Evolutionary conservation across 2,329 filamentous ascomycete species (phyloP), one percentile per base, ranked within the genome.

Genomic region (Talaromyces pinophilus): DNA sequence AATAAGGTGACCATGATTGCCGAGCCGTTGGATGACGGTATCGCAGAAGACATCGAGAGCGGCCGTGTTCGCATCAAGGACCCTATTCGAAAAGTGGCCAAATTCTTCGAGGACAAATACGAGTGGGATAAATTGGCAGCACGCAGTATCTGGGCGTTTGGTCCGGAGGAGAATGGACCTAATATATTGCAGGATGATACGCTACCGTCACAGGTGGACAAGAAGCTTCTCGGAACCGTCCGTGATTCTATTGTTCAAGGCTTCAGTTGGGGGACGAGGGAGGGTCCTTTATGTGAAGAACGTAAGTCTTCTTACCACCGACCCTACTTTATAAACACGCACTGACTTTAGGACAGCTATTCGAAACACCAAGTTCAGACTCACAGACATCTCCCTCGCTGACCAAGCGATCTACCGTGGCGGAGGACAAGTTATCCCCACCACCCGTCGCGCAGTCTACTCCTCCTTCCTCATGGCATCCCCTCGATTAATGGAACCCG

Each of bases 1-100:
- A 99, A 99, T 83, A 97, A 96, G 79, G 91, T 99, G 73, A 98
- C 95, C 42, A 97, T 99, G 92, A 91, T 98, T 66, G 95, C 95
- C 3, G 95, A 99, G 78, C 94, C 95, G 40, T 83, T 99, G 15
- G 95, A 99, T 71, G 91, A 96, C 72, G 95, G 95, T 17, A 96
- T 99, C 69, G 92, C 94, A 5, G 89, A 92, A 73, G 95, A 99
- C 73, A 98, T 99, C 69, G 95, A 99, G 81, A 88, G 87, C 59
- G 93, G 94, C 30, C 90, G 87, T 64, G 93, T 99, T 72, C 93
- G 87, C 74, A 97, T 99, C 81, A 92, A 91, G 69, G 94, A 98
- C 72, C 93, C 95, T 1, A 91, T 95, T 52, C 90, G 93, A 65
- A 93, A 94, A 76, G 95, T 96, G 50, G 94, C 93, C 72, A 96